Base-by-base conservation (phyloP, 78 protist genomes). In the Capsaspora owczarzaki region DNA sequence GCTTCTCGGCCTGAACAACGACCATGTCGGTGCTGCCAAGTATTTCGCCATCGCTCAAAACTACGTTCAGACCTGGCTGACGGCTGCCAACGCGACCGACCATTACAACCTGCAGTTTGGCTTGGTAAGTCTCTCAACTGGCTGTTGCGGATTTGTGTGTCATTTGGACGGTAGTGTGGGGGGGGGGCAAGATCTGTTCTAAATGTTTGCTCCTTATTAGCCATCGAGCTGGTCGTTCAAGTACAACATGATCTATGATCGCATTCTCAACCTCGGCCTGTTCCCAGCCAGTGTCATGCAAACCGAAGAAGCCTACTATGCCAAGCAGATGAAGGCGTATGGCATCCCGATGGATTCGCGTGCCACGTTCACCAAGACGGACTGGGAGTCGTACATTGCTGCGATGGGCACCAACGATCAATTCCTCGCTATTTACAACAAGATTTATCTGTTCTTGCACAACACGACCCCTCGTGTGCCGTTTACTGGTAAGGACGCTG, bases 321-420 rank as follows among this genome's bases (percentile, higher is more conserved):
- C 16, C 38, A 60, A 76, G 74, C 40, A 75, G 43, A 43, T 29
- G 31, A 63, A 75, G 61, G 29, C 25, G 14, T 84, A 77, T 61
- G 87, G 87, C 38, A 5, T 78, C 8, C 87, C 87, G 19, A 72
- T 84, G 33, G 87, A 84, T 40, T 4, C 4, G 74, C 61, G 87
- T 2, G 75, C 81, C 61, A 66, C 29, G 29, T 84, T 63, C 53
- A 60, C 81, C 42, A 84, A 84, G 76, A 2, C 61, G 14, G 87
- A 84, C 78, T 84, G 87, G 87, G 10, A 14, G 37, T 33, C 8
- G 70, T 76, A 76, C 78, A 56, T 80, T 20, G 78, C n/a, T 46
- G 51, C 51, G 25, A 12, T 46, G 25, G 51, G 25, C 51, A 14
- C 51, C 51, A 5, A 46, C 51, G 51, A 49, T n/a, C 33, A 44